Conservation (phyloP, 192 early-diverging fungal genomes). For the Dispira simplex region DNA sequence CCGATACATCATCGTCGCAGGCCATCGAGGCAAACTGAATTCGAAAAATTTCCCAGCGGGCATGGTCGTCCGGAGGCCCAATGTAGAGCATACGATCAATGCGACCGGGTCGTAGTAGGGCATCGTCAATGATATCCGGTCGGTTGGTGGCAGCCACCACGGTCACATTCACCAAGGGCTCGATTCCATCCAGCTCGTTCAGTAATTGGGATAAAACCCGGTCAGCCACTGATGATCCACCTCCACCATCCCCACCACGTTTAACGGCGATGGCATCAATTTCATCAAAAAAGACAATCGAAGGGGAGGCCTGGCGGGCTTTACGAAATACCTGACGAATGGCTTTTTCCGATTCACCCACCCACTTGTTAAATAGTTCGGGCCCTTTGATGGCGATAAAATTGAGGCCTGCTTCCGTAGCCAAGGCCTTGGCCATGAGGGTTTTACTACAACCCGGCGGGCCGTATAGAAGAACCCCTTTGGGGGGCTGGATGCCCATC, state of each 20-base stretch:
- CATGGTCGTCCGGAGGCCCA: constrained; percentile 63
- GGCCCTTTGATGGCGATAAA: constrained; percentile 98
- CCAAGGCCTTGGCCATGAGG: constrained; percentile 92
- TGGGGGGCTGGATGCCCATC: constrained; percentile 88
- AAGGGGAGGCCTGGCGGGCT: constrained; percentile 84
- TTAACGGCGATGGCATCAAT: constrained; percentile 91
- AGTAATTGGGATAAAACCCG: constrained; percentile 90
- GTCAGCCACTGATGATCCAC: constrained; percentile 71
- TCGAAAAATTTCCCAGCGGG: constrained; percentile 65
- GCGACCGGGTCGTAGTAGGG: constrained; percentile 81
- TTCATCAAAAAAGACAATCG: constrained; percentile 98
- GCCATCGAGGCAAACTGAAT: constrained; percentile 63
- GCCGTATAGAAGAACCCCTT: constrained; percentile 94
- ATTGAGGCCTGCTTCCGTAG: constrained; percentile 90
- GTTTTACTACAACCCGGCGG: constrained; percentile 98
- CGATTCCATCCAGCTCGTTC: constrained; percentile 91
- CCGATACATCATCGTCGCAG: constrained; percentile 45
- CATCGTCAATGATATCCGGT: constrained; percentile 90
- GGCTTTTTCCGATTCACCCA: constrained; percentile 96
- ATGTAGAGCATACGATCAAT: constrained; percentile 94
- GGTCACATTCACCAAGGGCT: constrained; percentile 87
- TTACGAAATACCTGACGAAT: constrained; percentile 88
- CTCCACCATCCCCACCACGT: constrained; percentile 35
- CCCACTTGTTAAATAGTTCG: constrained; percentile 98
- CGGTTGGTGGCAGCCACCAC: constrained; percentile 97